Base-by-base conservation (phyloP, 2,329 filamentous ascomycete genomes). In the Beauveria pseudobassiana region DNA sequence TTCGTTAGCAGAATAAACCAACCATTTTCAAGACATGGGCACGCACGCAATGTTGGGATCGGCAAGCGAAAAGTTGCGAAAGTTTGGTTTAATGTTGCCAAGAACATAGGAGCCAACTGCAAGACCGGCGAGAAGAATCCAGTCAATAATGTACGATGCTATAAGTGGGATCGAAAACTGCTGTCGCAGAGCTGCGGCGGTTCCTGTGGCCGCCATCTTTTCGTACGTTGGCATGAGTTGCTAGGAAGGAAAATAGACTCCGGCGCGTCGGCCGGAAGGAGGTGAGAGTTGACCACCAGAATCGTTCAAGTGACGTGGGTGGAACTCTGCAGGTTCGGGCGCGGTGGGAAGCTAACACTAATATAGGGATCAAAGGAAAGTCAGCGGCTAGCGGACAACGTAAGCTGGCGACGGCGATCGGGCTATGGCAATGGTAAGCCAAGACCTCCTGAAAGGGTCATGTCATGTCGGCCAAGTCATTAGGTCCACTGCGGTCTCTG, bases 41-140 rank as follows among this genome's bases (percentile, higher is more conserved):
- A 74, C 81, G 62, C 73, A 85, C 82, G 90, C 89, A 69, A 97
- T 96, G 64, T 84, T 83, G 24, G 87, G 84, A 69, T 97, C 87
- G 42, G 73, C 69, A 16, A 91, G 82, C 20, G 86, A 87, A 74
- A 95, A 93, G 0, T 87, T 86, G 46, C 87, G 81, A 68, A 86
- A 84, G 69, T 86, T 88, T 3, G 89, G 88, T 20, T 80, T 76
- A 59, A 87, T 76, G 55, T 74, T 77, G 58, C 82, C 82, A 67
- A 90, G 81, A n/a, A 79, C 80, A 57, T 75, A 82, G 61, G 82
- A 86, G 28, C 87, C 76, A 18, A 77, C 81, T 28, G 80, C 85
- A 40, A 86, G 80, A 53, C 73, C 78, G 51, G 89, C 74, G 64
- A 90, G 83, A 53, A 89, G 75, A 22, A 90, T 72, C 90, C 90